A percentile compares a stretch with the other conserved stretches of the same genome.
phyloP scores from a whole-genome alignment of 1,284 basidiomycete genomes.

The Austroboletus novae-zelandiae region DNA sequence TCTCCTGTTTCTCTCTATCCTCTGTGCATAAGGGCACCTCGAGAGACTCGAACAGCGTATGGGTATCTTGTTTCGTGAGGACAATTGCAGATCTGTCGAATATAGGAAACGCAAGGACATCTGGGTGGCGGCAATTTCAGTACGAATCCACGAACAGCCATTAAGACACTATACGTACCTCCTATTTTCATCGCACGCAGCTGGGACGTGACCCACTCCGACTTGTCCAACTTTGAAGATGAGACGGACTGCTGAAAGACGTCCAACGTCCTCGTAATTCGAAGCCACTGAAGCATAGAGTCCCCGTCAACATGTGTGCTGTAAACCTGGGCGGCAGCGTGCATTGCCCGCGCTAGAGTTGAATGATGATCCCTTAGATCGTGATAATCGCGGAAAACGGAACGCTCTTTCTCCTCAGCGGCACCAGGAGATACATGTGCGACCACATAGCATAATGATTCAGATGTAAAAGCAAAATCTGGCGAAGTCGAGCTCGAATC shows the following conservation, averaged over 20 bases:
- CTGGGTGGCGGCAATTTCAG: neutral
- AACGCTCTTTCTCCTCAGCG: neutral
- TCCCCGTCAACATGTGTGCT: neutral
- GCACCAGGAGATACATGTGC: slow-evolving; percentile 11
- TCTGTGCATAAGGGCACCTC: neutral
- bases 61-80: neutral
- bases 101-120: neutral
- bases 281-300: neutral
- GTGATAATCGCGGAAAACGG: neutral
- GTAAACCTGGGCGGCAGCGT: slow-evolving; percentile 4
- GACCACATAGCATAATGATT: neutral
- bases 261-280: slow-evolving; percentile 2
- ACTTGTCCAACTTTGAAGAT: neutral
- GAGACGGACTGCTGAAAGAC: neutral
- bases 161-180: neutral
- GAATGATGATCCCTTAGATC: neutral
- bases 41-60: neutral
- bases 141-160: no score
- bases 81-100: neutral
- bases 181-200: neutral
- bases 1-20: neutral
- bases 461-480: neutral
- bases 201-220: neutral
- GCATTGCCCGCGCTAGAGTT: neutral
- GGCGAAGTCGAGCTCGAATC: no score